A percentile compares a stretch with the other conserved stretches of the same genome.
These are phyloP conservation scores for Cardamine resedifolia DNA, from an alignment of 345 rosid genomes.

Conservation along the genomic window DNA sequence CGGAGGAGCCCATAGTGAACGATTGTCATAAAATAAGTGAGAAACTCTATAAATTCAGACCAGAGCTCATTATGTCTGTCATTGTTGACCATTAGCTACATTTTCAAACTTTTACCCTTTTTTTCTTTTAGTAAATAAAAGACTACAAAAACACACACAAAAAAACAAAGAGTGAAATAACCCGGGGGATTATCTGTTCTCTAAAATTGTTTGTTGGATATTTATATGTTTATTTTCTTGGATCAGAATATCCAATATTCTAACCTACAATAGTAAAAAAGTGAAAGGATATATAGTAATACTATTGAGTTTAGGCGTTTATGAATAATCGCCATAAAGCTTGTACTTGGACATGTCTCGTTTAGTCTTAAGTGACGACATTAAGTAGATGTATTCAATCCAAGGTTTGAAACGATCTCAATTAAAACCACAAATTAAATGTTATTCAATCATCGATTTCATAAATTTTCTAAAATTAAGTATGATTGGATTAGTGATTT, in stretches of 20 bases:
- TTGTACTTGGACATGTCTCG: not conserved
- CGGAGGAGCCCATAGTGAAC: not conserved
- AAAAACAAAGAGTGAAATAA: not conserved
- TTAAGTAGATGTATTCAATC: not conserved
- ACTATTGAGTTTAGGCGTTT: not conserved
- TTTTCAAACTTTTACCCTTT: not conserved
- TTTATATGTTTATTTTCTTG: not conserved
- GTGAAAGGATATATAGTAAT: not conserved
- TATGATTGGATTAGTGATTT: not conserved
- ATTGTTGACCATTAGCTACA: conserved; percentile 26
- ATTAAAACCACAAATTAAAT: too few relatives aligned
- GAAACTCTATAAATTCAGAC: not conserved
- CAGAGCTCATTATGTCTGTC: not conserved
- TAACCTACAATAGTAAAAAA: not conserved
- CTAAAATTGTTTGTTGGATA: not conserved
- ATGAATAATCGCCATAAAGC: not conserved
- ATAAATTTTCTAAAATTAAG: too few relatives aligned
- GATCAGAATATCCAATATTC: not conserved
- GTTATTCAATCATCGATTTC: not conserved
- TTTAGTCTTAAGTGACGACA: not conserved
- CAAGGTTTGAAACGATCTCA: not conserved
- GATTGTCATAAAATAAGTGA: conserved; percentile 4
- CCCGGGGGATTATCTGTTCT: not conserved
- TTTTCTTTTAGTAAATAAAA: not conserved
- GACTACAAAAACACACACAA: not conserved